A percentile compares a stretch with the other conserved stretches of the same genome.
phyloP scores from a whole-genome alignment of 2,329 filamentous ascomycete species.

The Byssothecium circinans region DNA sequence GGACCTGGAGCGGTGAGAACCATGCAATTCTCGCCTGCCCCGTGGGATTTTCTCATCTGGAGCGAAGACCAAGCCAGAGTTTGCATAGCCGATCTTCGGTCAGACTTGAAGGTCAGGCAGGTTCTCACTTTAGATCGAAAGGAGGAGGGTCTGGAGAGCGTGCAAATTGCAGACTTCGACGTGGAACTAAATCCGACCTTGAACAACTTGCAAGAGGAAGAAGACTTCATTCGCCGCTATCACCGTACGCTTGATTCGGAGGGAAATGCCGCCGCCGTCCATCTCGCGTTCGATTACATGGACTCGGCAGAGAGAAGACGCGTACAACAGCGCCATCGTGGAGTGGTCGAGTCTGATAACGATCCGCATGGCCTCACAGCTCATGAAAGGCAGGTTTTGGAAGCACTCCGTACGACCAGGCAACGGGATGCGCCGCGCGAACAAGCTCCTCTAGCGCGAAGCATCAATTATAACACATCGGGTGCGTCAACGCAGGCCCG shows the following conservation, averaged over 20 bases:
- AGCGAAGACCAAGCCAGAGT: conserved; percentile 81
- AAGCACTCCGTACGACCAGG: conserved; percentile 48
- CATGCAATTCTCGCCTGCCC: conserved; percentile 88
- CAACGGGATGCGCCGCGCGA: conserved; percentile 48
- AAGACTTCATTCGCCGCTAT: conserved; percentile 49
- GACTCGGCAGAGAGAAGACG: conserved; percentile 42
- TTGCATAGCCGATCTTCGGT: conserved; percentile 72
- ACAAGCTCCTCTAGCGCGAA: conserved; percentile 39
- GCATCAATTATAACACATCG: conserved; percentile 47
- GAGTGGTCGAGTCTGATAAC: conserved; percentile 45
- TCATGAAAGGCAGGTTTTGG: conserved; percentile 50
- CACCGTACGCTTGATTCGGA: conserved; percentile 43
- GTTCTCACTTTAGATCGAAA: conserved; percentile 65
- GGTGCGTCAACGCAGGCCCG: conserved; percentile 26
- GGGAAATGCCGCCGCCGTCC: conserved; percentile 40
- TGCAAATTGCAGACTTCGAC: conserved; percentile 58
- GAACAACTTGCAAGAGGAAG: conserved; percentile 53
- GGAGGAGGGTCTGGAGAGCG: conserved; percentile 57
- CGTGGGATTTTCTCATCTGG: conserved; percentile 91
- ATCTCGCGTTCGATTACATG: conserved; percentile 48
- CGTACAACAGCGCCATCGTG: conserved; percentile 37
- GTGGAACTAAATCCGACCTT: conserved; percentile 40
- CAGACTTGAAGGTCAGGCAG: conserved; percentile 68
- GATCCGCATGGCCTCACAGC: conserved; percentile 51
- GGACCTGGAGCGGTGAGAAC: conserved; percentile 77